Base-by-base conservation (phyloP, 495 filamentous ascomycete species). In the Aspergillus wentii region DNA sequence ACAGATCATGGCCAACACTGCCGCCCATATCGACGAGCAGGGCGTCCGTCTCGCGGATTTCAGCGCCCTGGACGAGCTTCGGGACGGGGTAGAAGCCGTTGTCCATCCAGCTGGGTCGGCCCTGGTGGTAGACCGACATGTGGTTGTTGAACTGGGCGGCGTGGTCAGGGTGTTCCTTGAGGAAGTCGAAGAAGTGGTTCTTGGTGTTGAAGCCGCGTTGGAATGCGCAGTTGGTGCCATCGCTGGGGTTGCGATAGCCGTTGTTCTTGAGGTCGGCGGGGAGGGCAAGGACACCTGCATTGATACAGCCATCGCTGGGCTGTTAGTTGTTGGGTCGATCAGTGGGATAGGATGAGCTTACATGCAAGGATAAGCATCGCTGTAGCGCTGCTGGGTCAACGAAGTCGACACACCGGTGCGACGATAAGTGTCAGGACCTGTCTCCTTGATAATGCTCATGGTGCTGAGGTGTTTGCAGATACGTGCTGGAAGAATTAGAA, bases 21-120 rank as follows among this genome's bases (percentile, higher is more conserved):
- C 75, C 78, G 27, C 66, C 77, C 1, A 80, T 54, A 49, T 83
- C 79, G 9, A 82, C 72, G 2, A 75, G 44, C 4, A 70, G 41
- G 3, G 56, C 49, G 3, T 46, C 47, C 1, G 56, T 27, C 0
- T 25, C 20, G 5, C 34, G 28, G 3, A 36, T 34, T 7, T 44
- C 29, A 2, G 44, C 14, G 2, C 56, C 60, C 8, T 56, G 25
- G 11, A 62, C 23, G 0, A 77, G 60, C 0, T 45, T 54, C 16
- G 47, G 33, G 0, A 76, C 63, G 2, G 74, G 68, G 41, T 70
- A 77, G 49, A 73, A 71, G 6, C 52, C 57, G 0, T 34, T 25
- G 38, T 74, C 65, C 34, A 70, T 56, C 70, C 68, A 75, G 8
- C 51, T 53, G 9, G 68, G 57, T 1, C 64, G 55, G 1, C 68